phyloP scores from a whole-genome alignment of 768 basidiomycete species.

The Rickenella mellea region DNA sequence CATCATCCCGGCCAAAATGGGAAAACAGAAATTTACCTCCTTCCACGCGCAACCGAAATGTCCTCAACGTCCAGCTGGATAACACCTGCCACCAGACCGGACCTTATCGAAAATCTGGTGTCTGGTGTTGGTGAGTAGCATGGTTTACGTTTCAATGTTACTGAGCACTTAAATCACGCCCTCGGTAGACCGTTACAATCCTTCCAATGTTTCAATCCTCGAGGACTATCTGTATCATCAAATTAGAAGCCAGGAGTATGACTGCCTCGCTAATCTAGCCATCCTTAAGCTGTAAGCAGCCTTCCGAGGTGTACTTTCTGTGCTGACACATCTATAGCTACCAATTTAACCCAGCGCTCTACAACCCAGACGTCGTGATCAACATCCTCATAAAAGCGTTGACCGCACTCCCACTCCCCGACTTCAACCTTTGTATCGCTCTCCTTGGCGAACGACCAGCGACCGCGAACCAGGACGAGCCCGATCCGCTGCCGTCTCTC shows the following conservation, averaged over 20 bases:
- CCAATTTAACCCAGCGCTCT: constrained; percentile 91
- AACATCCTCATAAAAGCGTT: constrained; percentile 92
- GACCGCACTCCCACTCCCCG: constrained; percentile 75
- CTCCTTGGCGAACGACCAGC: constrained; percentile 71
- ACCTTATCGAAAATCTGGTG: constrained; percentile 84
- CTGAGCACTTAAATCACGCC: too few species aligned
- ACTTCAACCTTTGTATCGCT: constrained; percentile 91
- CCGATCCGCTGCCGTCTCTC: constrained; percentile 67
- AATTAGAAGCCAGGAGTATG: constrained; percentile 84
- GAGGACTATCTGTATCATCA: constrained; percentile 97
- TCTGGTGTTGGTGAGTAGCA: constrained; percentile 76
- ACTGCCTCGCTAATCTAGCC: constrained; percentile 90
- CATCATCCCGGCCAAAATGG: too few species aligned
- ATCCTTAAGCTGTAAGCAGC: constrained; percentile 76
- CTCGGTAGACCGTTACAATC: constrained; percentile 88
- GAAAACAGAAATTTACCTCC: too few species aligned
- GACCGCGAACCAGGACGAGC: constrained; percentile 56
- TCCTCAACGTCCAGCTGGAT: constrained; percentile 53
- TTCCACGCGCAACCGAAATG: constrained; percentile 24
- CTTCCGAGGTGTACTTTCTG: constrained; percentile 1
- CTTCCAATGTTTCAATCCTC: constrained; percentile 83
- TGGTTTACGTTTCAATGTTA: too few species aligned
- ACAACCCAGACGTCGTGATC: constrained; percentile 87
- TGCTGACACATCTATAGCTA: constrained; percentile 42
- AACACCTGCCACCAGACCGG: constrained; percentile 67